Evolutionary conservation across 2,329 filamentous ascomycete species (phyloP), one percentile per base, ranked within the genome.

Genomic region (Colletotrichum lini): DNA sequence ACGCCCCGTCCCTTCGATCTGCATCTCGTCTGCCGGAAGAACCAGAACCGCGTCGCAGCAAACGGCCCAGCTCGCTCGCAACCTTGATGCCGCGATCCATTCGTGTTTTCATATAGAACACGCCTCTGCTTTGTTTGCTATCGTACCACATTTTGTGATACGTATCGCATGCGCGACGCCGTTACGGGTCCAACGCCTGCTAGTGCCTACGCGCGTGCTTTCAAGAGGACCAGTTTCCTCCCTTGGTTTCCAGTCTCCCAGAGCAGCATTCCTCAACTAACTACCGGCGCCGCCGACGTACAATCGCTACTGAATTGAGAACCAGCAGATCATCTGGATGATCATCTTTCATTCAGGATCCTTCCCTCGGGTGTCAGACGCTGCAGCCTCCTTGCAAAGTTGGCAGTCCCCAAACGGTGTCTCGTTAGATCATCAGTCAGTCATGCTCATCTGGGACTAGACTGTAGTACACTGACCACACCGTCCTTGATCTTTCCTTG

Each of bases 381-480:
- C 38, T 67, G 64, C 67, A 61, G 50, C 57, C 30, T 67, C 64
- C 57, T 62, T 58, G 57, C 16, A 35, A 45, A 7, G 40, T 4
- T 15, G 38, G 16, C 23, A 21, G 38, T 44, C 50, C 40, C 45
- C 10, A 45, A 42, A 47, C 59, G 53, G 50, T 70, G 68, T 62
- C 45, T 67, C 13, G 44, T 50, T 58, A 52, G 67, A 67, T 70
- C 42, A 61, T 40, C 69, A 26, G 53, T 45, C 13, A 44, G 50
- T 50, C 13, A 38, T 62, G 42, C 65, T 61, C 50, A 54, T n/a
- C 35, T 44, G 13, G n/a, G 10, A 59, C 23, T 35, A 35, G 30
- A 35, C 30, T 35, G 30, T 35, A 35, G 7, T 35, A 35, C 30
- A 35, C 30, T 52, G 10, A 52, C 45, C 35, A 71, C 64, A 18